Evolutionary conservation across 352 stramenopile genomes (phyloP).

Genomic region (Globisporangium alternatum): DNA sequence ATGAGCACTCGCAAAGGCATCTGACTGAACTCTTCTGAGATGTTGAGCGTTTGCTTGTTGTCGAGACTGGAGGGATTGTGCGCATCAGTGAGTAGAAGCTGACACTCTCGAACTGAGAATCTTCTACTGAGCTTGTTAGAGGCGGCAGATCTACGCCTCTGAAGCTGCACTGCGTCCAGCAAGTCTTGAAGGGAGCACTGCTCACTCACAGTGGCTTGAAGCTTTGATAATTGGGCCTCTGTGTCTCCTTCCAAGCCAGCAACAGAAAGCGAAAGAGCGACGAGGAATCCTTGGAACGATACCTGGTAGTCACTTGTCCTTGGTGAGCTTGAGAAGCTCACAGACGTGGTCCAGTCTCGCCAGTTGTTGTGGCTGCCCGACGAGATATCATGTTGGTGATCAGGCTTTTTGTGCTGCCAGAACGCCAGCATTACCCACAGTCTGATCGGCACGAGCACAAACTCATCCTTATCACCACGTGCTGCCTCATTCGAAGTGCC

Average conservation of each 20-base stretch:
- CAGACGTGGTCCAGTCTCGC: slow-evolving; percentile 13
- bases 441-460: slow-evolving; percentile 19
- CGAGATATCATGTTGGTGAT: neutral
- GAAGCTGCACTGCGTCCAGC: slow-evolving; percentile 12
- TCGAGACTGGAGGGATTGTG: too few relatives aligned
- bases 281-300: neutral
- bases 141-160: neutral
- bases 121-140: neutral
- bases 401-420: slow-evolving; percentile 10
- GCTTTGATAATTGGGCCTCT: neutral
- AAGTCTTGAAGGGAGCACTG: slow-evolving; percentile 18
- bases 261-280: slow-evolving; percentile 10
- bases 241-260: neutral
- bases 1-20: slow-evolving; percentile 15
- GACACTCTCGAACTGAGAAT: slow-evolving; percentile 12
- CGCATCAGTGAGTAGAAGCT: neutral
- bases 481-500: neutral
- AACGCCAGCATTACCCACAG: slow-evolving; percentile 23
- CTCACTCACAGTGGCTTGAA: slow-evolving; percentile 12
- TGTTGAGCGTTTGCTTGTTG: neutral
- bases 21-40: slow-evolving; percentile 8
- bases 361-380: neutral
- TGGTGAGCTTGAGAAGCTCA: neutral
- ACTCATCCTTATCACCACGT: neutral
- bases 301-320: slow-evolving; percentile 1